Conservation (phyloP, 192 early-diverging fungal genomes). For the Coemansia sp. region DNA sequence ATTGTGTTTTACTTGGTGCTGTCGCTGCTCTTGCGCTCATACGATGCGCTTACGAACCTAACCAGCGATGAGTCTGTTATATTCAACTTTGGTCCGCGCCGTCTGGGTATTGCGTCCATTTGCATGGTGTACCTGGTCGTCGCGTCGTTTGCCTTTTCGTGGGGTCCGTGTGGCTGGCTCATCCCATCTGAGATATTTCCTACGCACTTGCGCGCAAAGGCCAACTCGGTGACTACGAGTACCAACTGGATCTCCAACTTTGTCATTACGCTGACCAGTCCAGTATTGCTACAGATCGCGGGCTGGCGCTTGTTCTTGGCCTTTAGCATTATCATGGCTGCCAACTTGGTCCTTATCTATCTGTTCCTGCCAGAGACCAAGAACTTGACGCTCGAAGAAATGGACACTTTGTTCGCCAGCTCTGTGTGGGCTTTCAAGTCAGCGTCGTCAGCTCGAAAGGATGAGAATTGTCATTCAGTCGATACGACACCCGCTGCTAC, state of each 20-base stretch:
- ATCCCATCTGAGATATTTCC: slow-evolving; percentile 80
- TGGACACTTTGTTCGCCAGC: slow-evolving; percentile 71
- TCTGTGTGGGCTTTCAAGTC: slow-evolving; percentile 34
- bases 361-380: slow-evolving; percentile 82
- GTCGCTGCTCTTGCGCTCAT: slow-evolving; percentile 24
- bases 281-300: slow-evolving; percentile 62
- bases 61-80: slow-evolving; percentile 9
- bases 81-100: slow-evolving; percentile 6
- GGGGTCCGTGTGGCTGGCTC: slow-evolving; percentile 79
- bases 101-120: slow-evolving; percentile 43
- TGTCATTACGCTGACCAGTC: slow-evolving; percentile 60
- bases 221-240: slow-evolving; percentile 63
- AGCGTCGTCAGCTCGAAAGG: not conserved
- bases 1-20: slow-evolving; percentile 25
- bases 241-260: slow-evolving; percentile 74
- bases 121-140: slow-evolving; percentile 59
- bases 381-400: slow-evolving; percentile 80
- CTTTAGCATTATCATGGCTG: slow-evolving; percentile 66
- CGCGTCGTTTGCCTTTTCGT: slow-evolving; percentile 66
- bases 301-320: slow-evolving; percentile 67
- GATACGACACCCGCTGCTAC: not conserved
- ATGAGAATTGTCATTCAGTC: not conserved
- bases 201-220: slow-evolving; percentile 66
- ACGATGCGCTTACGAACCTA: slow-evolving; percentile 3
- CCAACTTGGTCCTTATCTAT: slow-evolving; percentile 64